Base-by-base conservation (phyloP, 2,329 filamentous ascomycete species). In the Elsinoe batatas region DNA sequence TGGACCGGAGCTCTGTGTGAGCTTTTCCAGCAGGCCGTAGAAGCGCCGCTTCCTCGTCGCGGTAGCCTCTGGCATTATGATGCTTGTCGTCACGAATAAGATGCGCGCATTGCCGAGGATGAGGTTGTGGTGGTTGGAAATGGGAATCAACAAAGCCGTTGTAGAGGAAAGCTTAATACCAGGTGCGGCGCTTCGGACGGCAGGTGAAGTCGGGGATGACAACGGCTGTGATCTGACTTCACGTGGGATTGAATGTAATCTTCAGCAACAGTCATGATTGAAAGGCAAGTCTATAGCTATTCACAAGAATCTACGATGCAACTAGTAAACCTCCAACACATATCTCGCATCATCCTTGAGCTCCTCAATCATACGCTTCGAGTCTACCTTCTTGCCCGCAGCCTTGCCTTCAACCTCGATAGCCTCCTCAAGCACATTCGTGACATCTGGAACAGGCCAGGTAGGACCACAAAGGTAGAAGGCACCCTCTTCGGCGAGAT, bases 391-490 rank as follows among this genome's bases (percentile, higher is more conserved):
- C 76, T 85, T 88, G 56, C 82, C 82, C 60, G 71, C 76, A 49
- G 71, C 72, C 77, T 82, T 83, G 46, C 84, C 88, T 67, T 95
- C 86, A 32, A 76, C 75, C 47, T 82, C 82, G 63, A 97, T 89
- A 18, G 91, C 91, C 78, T 98, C 93, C 79, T 95, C 84, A 57
- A 98, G 75, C 59, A 98, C 93, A 62, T 84, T 84, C 0, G 91
- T 96, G 54, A 98, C 91, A 73, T 98, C 93, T 5, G 93, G 93
- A 56, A 98, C 93, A 11, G 93, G 93, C 93, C 93, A 98, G 1
- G 93, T 98, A 30, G 93, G 93, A 43, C 93, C 93, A 69, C 93
- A 98, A 15, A 98, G 84, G 73, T 98, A 98, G 76, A 98, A 98
- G 33, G 86, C 85, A 56, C 93, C 93, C 64, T 93, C 85, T 62